A percentile compares a stretch with the other conserved stretches of the same genome.
Conservation (phyloP, 139 green algal genomes). For the Micromonas commoda region DNA sequence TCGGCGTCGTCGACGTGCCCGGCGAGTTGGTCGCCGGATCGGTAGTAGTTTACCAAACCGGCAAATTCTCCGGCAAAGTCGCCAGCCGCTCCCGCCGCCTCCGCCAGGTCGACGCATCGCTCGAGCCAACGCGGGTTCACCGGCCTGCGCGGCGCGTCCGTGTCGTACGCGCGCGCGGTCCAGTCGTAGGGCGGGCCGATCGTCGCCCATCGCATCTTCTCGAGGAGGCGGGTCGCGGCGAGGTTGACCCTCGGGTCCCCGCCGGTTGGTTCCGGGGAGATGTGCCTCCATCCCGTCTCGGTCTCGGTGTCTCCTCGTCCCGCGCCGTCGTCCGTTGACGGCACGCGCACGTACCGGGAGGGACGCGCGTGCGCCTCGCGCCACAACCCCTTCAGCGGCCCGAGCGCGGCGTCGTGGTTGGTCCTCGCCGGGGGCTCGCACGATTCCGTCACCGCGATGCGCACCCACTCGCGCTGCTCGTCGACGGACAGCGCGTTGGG, state of each 20-base stretch:
- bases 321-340: not conserved
- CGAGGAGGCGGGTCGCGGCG: not conserved
- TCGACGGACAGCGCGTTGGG: not conserved
- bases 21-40: not conserved
- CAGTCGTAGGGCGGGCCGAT: constrained; percentile 15
- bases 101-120: not conserved
- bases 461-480: not conserved
- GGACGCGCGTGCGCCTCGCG: not conserved
- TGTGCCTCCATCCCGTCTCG: not conserved
- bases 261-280: not conserved
- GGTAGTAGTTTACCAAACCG: constrained; percentile 16
- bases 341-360: not conserved
- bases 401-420: not conserved
- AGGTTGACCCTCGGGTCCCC: not conserved
- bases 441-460: not conserved
- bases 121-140: not conserved
- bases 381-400: not conserved
- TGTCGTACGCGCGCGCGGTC: constrained; percentile 5
- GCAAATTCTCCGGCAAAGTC: not conserved
- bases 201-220: constrained; percentile 11
- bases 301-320: not conserved
- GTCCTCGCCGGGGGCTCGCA: not conserved
- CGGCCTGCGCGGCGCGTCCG: not conserved
- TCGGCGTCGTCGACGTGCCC: constrained; percentile 24
- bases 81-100: not conserved